Evolutionary conservation across 2,329 filamentous ascomycete genomes (phyloP).

Genomic region (Aspergillus sp.): DNA sequence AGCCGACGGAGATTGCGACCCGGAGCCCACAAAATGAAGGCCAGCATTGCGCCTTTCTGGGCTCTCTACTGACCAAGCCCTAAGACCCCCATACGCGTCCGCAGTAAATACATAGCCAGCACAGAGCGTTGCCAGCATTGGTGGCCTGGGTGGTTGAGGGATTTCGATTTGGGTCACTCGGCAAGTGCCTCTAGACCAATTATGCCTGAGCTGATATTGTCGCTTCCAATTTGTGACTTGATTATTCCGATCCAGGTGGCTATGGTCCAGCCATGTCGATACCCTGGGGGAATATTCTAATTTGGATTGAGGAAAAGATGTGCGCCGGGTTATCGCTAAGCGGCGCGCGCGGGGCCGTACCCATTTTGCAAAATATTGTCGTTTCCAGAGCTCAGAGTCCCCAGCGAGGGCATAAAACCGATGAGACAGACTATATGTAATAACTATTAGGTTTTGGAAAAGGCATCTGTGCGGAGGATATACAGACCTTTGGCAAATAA

Average conservation of each 20-base stretch:
- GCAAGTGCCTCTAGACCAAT: slow-evolving; percentile 84
- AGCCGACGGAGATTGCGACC: slow-evolving; percentile 62
- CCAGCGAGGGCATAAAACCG: slow-evolving; percentile 71
- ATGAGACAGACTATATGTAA: slow-evolving; percentile 52
- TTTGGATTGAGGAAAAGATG: slow-evolving; percentile 35
- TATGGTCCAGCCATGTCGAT: slow-evolving; percentile 63
- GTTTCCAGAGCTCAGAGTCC: slow-evolving; percentile 90
- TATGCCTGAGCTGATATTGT: slow-evolving; percentile 84
- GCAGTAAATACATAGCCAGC: slow-evolving; percentile 77
- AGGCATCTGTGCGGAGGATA: neutral
- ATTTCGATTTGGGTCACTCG: slow-evolving; percentile 75
- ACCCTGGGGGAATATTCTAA: slow-evolving; percentile 55
- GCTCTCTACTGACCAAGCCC: slow-evolving; percentile 72
- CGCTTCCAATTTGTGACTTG: slow-evolving; percentile 75
- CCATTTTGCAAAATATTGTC: slow-evolving; percentile 82
- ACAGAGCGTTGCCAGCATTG: slow-evolving; percentile 72
- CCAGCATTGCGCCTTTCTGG: slow-evolving; percentile 61
- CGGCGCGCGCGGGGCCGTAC: slow-evolving; percentile 77
- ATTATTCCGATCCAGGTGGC: slow-evolving; percentile 51
- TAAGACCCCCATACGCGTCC: slow-evolving; percentile 67
- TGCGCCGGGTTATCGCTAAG: slow-evolving; percentile 64
- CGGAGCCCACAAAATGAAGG: slow-evolving; percentile 26
- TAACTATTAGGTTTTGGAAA: neutral
- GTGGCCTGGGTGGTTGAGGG: slow-evolving; percentile 54
- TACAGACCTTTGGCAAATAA: slow-evolving; percentile 59